Evolutionary conservation across 129 eudicot species (phyloP), one percentile per base, ranked within the genome.

Genomic region (Calendula officinalis): DNA sequence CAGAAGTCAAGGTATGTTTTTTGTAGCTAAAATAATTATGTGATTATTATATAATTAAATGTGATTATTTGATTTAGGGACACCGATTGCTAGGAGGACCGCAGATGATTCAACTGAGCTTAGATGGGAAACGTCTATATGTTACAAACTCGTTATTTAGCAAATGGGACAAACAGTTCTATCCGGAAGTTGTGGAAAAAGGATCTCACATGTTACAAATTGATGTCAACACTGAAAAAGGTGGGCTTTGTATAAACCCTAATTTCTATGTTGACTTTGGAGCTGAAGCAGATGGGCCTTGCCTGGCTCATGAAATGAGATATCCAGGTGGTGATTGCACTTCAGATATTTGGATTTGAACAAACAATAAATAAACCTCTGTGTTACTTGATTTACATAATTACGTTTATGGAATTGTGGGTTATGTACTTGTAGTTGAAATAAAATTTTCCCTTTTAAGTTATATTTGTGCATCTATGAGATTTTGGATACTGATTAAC

Each of bases 301-400:
- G 97, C 42, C 67, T 94, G 78, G 99, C 99, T 34, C 99, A 94
- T 66, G 99, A 94, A 56, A 85, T 94, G 99, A 86, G 97, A 67
- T 88, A 94, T 75, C 99, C 97, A 7, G 99, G 99, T 66, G 99
- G 99, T 64, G 99, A 94, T 60, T 94, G 99, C 95, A 94, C 99
- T 51, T 94, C 99, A 3, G 99, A 94, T 71, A 94, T 88, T 48
- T 94, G 99, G 99, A 69, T 90, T 30, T 41, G 34, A 60, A 11
- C 43, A 57, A 8, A 57, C 14, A 49, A 37, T 49, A 27, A 49
- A 37, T 49, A 27, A 60, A 60, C 53, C 16, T 40, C 4, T 27
- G 46, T 43, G 61, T 65, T 50, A 50, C 56, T 69, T 45, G 58
- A 60, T 15, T 10, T 43, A 57, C 56, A 56, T 58, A 54, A 34